Evolutionary conservation across 2,329 filamentous ascomycete species (phyloP), one percentile per base, ranked within the genome.

Genomic region (Fusarium poae): DNA sequence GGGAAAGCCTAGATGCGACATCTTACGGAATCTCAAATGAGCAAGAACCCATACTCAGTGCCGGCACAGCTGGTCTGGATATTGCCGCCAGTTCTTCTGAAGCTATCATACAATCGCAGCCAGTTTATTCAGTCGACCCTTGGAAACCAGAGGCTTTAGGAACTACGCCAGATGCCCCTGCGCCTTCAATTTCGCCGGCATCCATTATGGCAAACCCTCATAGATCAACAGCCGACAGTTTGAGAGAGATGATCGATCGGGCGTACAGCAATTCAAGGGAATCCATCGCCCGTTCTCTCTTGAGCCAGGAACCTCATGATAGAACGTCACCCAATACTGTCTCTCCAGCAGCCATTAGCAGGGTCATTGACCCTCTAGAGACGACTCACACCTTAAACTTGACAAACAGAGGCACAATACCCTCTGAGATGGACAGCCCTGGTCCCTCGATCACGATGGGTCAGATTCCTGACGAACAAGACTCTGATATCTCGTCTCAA

Each of bases 261-360:
- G 43, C 68, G 27, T 76, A 75, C 56, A 62, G 55, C 12, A 46
- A 56, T 29, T 56, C 74, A 20, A 58, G 54, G 32, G 35, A 48
- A 13, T 62, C 72, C 30, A 58, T 71, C 23, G 63, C 73, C 12
- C 51, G 35, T 25, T 65, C 70, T 13, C 53, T 75, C 18, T 56
- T 77, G 50, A 57, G 68, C 3, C 65, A 67, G 20, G 69, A 60
- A 13, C n/a, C 52, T 13, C 68, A 66, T 11, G 62, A 75, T 20
- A 29, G 12, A n/a, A 39, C 72, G 3, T 70, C 75, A 4, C 74
- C 72, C n/a, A 65, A 71, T 13, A 81, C 80, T 3, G 70, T 82
- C 25, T 79, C 79, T n/a, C 76, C 79, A 7, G 79, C 80, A 20
- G 79, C 79, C 37, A 78, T 82, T 16, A 79, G 73, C 40, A 76